These are phyloP conservation scores for Diutina sp. DNA, from an alignment of 1,139 yeast species.

Conservation along the genomic window DNA sequence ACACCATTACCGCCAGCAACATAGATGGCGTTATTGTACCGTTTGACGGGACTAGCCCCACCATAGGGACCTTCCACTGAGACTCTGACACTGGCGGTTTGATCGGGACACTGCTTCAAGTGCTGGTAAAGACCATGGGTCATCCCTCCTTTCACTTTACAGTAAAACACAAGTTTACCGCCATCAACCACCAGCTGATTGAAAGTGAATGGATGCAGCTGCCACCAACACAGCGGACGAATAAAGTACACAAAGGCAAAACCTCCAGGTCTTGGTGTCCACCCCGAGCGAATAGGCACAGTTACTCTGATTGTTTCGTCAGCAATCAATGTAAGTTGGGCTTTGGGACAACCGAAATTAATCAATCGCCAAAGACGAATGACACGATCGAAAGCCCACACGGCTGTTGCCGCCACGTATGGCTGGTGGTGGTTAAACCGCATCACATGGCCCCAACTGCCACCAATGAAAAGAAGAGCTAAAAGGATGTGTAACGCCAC, in stretches of 20 bases:
- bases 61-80: constrained; percentile 59
- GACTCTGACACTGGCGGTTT: constrained; percentile 21
- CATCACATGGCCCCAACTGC: constrained; percentile 48
- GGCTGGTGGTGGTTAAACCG: not conserved
- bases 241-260: constrained; percentile 39
- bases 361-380: not conserved
- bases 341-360: not conserved
- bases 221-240: constrained; percentile 36
- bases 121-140: constrained; percentile 14
- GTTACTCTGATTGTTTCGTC: not conserved
- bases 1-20: constrained; percentile 54
- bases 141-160: constrained; percentile 20
- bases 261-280: constrained; percentile 35
- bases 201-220: constrained; percentile 49
- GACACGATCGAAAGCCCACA: not conserved
- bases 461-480: constrained; percentile 42
- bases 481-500: constrained; percentile 42
- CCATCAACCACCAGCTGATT: constrained; percentile 10
- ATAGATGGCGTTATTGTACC: constrained; percentile 41
- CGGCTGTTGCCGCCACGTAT: not conserved
- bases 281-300: constrained; percentile 8
- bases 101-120: constrained; percentile 36
- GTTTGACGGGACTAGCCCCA: constrained; percentile 18
- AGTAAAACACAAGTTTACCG: constrained; percentile 12
- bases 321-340: not conserved